Base-by-base conservation (phyloP, 208 protist species). In the Crithidia mellificae region DNA sequence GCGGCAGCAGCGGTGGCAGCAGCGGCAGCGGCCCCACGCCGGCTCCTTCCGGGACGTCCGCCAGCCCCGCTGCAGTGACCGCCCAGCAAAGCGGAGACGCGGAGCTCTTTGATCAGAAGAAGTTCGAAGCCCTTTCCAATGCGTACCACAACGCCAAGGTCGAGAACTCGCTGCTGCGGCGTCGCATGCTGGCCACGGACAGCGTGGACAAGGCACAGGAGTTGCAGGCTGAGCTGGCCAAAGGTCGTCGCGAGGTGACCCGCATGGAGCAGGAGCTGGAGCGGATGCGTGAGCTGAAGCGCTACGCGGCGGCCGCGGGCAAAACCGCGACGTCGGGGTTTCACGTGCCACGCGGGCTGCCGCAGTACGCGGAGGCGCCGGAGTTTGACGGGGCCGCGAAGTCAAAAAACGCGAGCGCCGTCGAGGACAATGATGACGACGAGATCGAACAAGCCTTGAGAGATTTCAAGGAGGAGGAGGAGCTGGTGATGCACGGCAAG, bases 91-190 rank as follows among this genome's bases (percentile, higher is more conserved):
- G 66, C 20, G 52, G 64, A 56, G 72, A 74, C 36, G 64, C 49
- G 12, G 38, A 27, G 9, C 39, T 4, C 6, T 90, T 84, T 63
- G 80, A 84, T 66, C 74, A 79, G 36, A 64, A 78, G 32, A 67
- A 63, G 43, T 91, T 88, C 47, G 86, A 93, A 49, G 68, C 78
- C 49, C 68, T 92, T 22, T 78, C 81, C 22, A 88, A 81, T 61
- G 88, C 84, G 29, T 96, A 93, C 65, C 88, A 94, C 83, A 88
- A 90, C 64, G 77, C 78, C 55, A 93, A 94, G 64, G 88, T 96
- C 14, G 88, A 96, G 64, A 81, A 87, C 47, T 91, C 91, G 32
- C 69, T 90, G 43, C 71, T 94, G 55, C 91, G 91, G 7, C 88
- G 86, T 27, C 84, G 86, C 43, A 61, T 96, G 59, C 68, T 92